Evolutionary conservation across 768 basidiomycete genomes (phyloP), one percentile per base, ranked within the genome.

Genomic region (Trichaptum fuscoviolaceum): DNA sequence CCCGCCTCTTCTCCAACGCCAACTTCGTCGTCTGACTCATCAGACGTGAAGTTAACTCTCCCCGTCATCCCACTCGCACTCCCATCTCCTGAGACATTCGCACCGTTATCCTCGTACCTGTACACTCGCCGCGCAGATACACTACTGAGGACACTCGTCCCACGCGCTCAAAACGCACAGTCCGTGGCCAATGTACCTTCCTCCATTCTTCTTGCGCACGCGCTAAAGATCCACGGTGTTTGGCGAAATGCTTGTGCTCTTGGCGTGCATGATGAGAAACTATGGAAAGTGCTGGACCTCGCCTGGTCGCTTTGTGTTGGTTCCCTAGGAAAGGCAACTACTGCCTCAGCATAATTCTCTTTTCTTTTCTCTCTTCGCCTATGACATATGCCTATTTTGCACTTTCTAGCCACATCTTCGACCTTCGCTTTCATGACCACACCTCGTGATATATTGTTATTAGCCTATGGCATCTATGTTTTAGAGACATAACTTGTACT

Each of bases 241-340:
- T 93, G 90, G 89, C 80, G 84, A 66, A 92, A 93, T 72, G 84
- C 83, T 2, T 87, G 86, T 67, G 83, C 84, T 23, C 80, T 93
- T n/a, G 90, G 90, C 2, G 75, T 92, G 1, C 84, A 82, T 64
- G 88, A 92, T 69, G 81, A 84, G 35, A 78, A 78, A 23, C 77
- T 93, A 58, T 93, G 90, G 90, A 80, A 82, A 26, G 81, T 81
- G n/a, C 81, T 93, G 67, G 88, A 91, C 67, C 73, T 83, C 57
- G 83, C 86, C 58, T 93, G 90, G 89, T 82, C 85, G 71, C 78
- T 88, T 42, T 75, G 90, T 18, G 76, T 90, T 23, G 82, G 80
- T 7, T 87, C 88, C 27, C 78, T 88, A 61, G 75, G 72, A 25
- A 52, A 74, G 20, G 42, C 42, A 12, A 52, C 42, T 20, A 12